Evolutionary conservation across 2,329 filamentous ascomycete genomes (phyloP), one percentile per base, ranked within the genome.

Genomic region (Zarea fungicola): DNA sequence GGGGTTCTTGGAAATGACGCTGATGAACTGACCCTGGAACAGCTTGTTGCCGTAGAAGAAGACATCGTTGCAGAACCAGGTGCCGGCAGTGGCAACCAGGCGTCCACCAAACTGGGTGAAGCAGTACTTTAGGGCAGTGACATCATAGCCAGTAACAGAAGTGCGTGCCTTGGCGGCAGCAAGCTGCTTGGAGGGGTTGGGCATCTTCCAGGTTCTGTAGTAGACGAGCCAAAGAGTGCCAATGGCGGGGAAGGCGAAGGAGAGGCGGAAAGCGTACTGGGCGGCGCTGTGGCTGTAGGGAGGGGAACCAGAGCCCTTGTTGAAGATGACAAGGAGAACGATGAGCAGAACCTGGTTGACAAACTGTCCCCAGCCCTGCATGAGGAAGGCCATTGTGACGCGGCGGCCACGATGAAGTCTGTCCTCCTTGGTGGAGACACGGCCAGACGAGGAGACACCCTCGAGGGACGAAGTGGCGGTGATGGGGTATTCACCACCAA

Each of bases 11-110:
- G 84, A 87, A 57, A 96, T 84, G 62, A 93, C 86, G 26, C 73
- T 74, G 70, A 96, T 96, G 72, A 96, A 96, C 64, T 92, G 81
- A 54, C 80, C 81, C 72, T 96, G 91, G 80, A 96, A 96, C 47
- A 96, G 84, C 78, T 96, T 96, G 84, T 96, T 96, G 59, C 92
- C 92, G 74, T 97, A 97, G 76, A 97, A 97, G 78, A 97, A 96
- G 57, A 97, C 86, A 63, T 97, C 92, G 68, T 97, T 97, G 73
- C 85, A 88, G 70, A 92, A 97, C 92, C 92, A 97, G 29, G 84
- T 81, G 49, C 87, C 87, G 10, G 91, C 84, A 18, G 92, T 96
- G 42, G 92, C 92, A 18, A 96, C 62, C 21, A 97, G 72, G 58
- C 92, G 89, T 45, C 87, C 85, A 41, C 90, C 89, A 58, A 96